Percentiles rank a stretch among this genome's conserved stretches.
These are phyloP conservation scores for Ceratobasidium sp. DNA, from an alignment of 1,284 basidiomycete genomes.

Conservation along the genomic window DNA sequence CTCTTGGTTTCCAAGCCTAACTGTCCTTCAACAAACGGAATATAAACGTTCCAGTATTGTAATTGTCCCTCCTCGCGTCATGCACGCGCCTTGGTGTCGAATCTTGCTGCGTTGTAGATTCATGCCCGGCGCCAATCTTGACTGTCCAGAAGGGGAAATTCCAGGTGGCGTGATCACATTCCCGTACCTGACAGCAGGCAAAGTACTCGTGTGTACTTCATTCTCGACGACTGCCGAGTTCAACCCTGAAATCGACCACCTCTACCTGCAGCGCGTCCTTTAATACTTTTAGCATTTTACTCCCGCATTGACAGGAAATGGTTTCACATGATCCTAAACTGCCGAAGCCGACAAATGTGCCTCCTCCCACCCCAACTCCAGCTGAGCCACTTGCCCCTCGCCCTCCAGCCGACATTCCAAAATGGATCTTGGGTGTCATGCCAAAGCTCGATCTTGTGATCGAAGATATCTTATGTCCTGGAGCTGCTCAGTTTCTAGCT, in stretches of 20 bases:
- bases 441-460: constrained; percentile 37
- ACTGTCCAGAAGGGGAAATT: constrained; percentile 7
- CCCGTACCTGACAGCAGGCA: neutral
- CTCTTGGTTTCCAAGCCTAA: no score
- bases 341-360: constrained; percentile 39
- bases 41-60: no score
- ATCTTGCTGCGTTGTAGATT: no score
- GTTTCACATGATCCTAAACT: constrained; percentile 42
- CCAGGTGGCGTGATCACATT: constrained; percentile 17
- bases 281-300: neutral
- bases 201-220: neutral
- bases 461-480: constrained; percentile 33
- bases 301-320: neutral
- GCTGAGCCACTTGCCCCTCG: constrained; percentile 15
- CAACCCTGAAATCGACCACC: neutral
- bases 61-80: no score
- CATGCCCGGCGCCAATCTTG: neutral
- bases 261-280: neutral
- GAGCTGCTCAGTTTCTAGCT: constrained; percentile 19
- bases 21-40: no score
- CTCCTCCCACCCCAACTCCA: constrained; percentile 2
- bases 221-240: neutral
- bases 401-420: constrained; percentile 17
- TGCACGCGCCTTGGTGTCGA: no score
- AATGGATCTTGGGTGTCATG: constrained; percentile 30